A percentile compares a stretch with the other conserved stretches of the same genome.
These are phyloP conservation scores for Fraxinus baroniana DNA, from an alignment of 305 asterid species.

Conservation along the genomic window DNA sequence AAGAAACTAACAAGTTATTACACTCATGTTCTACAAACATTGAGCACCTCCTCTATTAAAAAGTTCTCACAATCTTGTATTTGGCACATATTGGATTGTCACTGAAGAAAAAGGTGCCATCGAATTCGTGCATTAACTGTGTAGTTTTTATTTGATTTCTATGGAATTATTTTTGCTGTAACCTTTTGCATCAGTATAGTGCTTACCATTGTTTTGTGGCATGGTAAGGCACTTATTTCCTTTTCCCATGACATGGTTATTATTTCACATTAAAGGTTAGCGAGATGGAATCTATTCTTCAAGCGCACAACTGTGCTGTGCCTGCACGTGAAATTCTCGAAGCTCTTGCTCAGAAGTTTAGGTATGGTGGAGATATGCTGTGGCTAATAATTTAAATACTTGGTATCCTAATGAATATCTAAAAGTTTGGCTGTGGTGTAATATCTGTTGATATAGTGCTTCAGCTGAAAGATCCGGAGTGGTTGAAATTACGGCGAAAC, in stretches of 20 bases:
- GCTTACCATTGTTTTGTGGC: background rate
- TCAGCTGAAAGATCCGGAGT: slow-evolving; percentile 82
- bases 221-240: background rate
- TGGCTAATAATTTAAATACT: slow-evolving; percentile 12
- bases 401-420: slow-evolving; percentile 10
- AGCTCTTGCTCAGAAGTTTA: slow-evolving; percentile 77
- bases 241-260: background rate
- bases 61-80: background rate
- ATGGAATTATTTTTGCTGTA: background rate
- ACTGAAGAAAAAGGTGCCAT: background rate
- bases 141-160: background rate
- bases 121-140: background rate
- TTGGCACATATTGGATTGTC: background rate
- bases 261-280: slow-evolving; percentile 46
- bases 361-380: slow-evolving; percentile 38
- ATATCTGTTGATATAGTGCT: slow-evolving; percentile 44
- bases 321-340: slow-evolving; percentile 74
- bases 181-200: background rate
- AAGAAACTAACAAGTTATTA: background rate
- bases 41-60: background rate
- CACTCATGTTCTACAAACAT: background rate
- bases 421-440: slow-evolving; percentile 20
- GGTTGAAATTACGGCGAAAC: slow-evolving; percentile 75
- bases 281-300: slow-evolving; percentile 83
- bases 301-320: slow-evolving; percentile 63